These are phyloP conservation scores for Angophora floribunda DNA, from an alignment of 345 rosid species.

Conservation along the genomic window DNA sequence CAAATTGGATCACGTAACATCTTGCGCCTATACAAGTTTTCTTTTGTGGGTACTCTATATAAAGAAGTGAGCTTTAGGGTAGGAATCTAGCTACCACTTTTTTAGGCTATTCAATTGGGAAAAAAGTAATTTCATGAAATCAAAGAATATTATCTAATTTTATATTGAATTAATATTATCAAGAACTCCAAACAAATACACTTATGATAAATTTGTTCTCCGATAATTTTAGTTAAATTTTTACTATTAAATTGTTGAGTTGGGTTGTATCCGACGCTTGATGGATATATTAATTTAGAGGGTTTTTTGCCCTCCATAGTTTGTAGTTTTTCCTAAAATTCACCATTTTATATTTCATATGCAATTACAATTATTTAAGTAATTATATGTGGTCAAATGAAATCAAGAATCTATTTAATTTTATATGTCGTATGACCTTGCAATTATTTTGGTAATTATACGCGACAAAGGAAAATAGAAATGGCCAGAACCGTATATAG, in stretches of 20 bases:
- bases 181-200: accelerated
- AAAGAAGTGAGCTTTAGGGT: no score
- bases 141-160: neutral
- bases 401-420: neutral
- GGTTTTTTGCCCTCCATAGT: neutral
- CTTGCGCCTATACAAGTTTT: no score
- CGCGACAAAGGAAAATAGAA: neutral
- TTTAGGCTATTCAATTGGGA: neutral
- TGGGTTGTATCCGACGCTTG: accelerated
- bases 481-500: neutral
- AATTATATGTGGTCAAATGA: accelerated
- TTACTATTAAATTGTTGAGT: accelerated
- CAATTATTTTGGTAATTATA: neutral
- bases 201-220: accelerated
- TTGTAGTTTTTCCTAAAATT: accelerated
- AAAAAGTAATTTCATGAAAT: neutral
- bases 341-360: accelerated
- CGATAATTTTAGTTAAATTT: accelerated
- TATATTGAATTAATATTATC: no score
- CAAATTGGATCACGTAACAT: no score
- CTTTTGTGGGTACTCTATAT: no score
- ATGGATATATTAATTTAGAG: accelerated
- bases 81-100: no score
- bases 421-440: neutral
- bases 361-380: neutral